These are phyloP conservation scores for Solanum commersonii DNA, from an alignment of 257 asterid genomes.

Conservation along the genomic window DNA sequence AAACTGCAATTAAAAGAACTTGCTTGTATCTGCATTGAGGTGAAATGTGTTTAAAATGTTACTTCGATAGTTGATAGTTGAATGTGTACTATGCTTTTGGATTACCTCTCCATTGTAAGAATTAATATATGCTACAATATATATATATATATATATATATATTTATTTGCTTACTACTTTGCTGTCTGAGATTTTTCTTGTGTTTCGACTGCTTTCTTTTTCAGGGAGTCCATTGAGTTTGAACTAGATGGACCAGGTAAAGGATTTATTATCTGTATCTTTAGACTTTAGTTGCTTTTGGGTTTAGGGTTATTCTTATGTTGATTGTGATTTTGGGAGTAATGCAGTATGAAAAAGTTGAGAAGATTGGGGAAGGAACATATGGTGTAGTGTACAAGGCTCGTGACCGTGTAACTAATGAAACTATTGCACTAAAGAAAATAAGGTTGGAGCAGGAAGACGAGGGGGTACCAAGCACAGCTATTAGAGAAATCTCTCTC, in stretches of 20 bases:
- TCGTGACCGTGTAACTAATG: slow-evolving; percentile 75
- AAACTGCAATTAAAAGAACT: background rate
- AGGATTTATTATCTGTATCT: background rate
- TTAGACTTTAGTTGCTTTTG: background rate
- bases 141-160: background rate
- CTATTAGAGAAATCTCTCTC: slow-evolving; percentile 94
- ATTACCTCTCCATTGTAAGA: background rate
- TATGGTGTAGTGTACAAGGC: slow-evolving; percentile 98
- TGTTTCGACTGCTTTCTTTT: background rate
- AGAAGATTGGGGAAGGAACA: slow-evolving; percentile 97
- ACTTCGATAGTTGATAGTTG: background rate
- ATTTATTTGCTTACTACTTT: background rate
- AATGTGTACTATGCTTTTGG: background rate
- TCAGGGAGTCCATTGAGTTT: slow-evolving; percentile 12
- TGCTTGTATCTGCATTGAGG: background rate
- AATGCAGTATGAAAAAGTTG: slow-evolving; percentile 85
- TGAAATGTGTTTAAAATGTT: background rate
- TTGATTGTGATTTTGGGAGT: slow-evolving; percentile 8
- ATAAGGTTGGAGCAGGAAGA: slow-evolving; percentile 97
- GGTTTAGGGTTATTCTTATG: background rate
- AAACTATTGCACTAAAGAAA: slow-evolving; percentile 91
- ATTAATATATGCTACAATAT: background rate
- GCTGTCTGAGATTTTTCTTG: background rate
- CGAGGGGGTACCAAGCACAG: slow-evolving; percentile 99
- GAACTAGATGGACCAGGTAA: slow-evolving; percentile 83